Evolutionary conservation across 2,329 filamentous ascomycete genomes (phyloP), one percentile per base, ranked within the genome.

Genomic region (Boeremia lycopersici): DNA sequence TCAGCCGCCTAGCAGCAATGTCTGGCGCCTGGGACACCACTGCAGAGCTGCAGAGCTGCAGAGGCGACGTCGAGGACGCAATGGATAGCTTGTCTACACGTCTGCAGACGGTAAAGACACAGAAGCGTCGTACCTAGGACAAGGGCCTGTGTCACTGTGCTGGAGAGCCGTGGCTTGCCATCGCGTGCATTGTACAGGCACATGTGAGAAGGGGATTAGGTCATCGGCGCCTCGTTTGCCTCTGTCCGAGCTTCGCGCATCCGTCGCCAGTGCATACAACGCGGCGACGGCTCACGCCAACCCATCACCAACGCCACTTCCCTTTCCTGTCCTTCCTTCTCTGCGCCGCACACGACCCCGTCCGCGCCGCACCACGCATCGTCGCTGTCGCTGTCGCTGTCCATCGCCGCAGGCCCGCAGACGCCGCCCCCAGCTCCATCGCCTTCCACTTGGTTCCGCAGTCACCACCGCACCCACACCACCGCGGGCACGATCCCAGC

Each of bases 351-450:
- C 34, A 51, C 42, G 48, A 48, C n/a, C 23, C 15, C 3, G 53
- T 48, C 51, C 46, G 54, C 49, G 45, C 57, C 61, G 53, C 61
- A 60, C 56, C 44, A 36, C 41, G 46, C 38, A 43, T 25, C 34
- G 35, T 56, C 50, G 47, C 57, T 60, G 63, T 23, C 38, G 42
- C 26, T 31, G 35, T 56, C 50, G 47, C 57, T 60, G 63, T 23
- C 19, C 19, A 59, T 52, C 54, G 50, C 56, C 58, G 51, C 64
- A 60, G 61, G 55, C 63, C 60, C 56, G 63, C 58, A 57, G 67
- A 62, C 69, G 68, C 71, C 69, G 73, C 71, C 55, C 59, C 64
- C 63, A 73, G 69, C 71, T 73, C 71, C 64, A 70, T 64, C 66
- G 60, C 60, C 68, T 74, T 74, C 71, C 61, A 72, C 65, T 65